These are phyloP conservation scores for Aspergillus quadricinctus DNA, from an alignment of 2,329 filamentous ascomycete genomes.

Conservation along the genomic window DNA sequence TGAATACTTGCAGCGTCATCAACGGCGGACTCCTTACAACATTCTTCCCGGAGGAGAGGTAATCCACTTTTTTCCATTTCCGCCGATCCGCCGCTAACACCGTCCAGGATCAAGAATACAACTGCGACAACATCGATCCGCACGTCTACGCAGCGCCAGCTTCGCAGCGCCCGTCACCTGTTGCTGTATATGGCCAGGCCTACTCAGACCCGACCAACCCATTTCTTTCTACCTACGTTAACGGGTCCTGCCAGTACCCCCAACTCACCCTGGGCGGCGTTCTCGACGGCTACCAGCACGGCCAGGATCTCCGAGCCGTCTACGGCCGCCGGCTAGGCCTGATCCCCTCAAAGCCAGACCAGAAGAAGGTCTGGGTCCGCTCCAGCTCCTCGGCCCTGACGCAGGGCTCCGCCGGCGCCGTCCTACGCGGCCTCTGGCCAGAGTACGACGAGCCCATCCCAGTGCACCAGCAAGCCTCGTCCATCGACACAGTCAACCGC, in stretches of 20 bases:
- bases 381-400: conserved; percentile 35
- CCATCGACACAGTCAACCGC: conserved; percentile 34
- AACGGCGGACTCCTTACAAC: conserved; percentile 37
- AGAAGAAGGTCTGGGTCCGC: conserved; percentile 31
- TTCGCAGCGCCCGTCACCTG: conserved; percentile 13
- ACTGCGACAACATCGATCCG: conserved; percentile 34
- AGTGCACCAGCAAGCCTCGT: conserved; percentile 34
- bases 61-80: background rate
- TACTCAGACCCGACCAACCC: conserved; percentile 35
- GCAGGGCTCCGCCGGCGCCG: conserved; percentile 34
- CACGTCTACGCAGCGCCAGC: conserved; percentile 32
- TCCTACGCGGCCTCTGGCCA: conserved; percentile 38
- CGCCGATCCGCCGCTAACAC: background rate
- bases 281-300: conserved; percentile 36
- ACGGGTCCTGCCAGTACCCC: conserved; percentile 36
- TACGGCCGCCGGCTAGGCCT: conserved; percentile 31
- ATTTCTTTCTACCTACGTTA: conserved; percentile 26
- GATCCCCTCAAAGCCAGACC: conserved; percentile 26
- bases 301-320: conserved; percentile 30
- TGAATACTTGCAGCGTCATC: conserved; percentile 38
- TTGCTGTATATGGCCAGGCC: conserved; percentile 33
- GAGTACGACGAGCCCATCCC: conserved; percentile 27
- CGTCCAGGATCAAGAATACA: conserved; percentile 32
- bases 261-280: conserved; percentile 38
- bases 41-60: conserved; percentile 38